Conservation (phyloP, 345 rosid species). For the Hypericum perforatum region DNA sequence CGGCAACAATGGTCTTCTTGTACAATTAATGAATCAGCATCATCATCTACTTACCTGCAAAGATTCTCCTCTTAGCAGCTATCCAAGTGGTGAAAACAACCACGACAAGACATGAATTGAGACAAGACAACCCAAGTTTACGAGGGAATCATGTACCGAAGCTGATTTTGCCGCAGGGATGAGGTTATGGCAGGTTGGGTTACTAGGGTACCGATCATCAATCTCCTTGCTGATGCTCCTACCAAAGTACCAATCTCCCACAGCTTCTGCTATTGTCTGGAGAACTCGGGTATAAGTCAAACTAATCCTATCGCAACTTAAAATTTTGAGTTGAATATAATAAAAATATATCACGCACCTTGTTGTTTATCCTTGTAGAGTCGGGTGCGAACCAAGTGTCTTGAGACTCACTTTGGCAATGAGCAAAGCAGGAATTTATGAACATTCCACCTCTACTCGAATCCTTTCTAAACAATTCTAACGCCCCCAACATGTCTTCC, state of each 20-base stretch:
- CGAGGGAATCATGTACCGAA: slow-evolving; percentile 16
- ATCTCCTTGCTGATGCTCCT: slow-evolving; percentile 45
- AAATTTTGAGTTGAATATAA: no score
- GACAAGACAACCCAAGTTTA: no score
- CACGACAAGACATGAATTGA: no score
- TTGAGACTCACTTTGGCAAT: slow-evolving; percentile 86
- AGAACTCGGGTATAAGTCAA: neutral
- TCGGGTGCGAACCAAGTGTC: slow-evolving; percentile 71
- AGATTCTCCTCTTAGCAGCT: no score
- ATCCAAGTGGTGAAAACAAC: no score
- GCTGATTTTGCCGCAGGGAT: slow-evolving; percentile 20
- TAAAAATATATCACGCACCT: slow-evolving; percentile 29
- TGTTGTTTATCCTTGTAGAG: slow-evolving; percentile 60
- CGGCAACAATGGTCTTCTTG: no score
- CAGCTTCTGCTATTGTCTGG: slow-evolving; percentile 75
- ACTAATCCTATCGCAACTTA: no score
- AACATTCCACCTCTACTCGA: slow-evolving; percentile 64
- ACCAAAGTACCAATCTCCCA: slow-evolving; percentile 87
- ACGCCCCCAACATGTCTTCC: slow-evolving; percentile 53
- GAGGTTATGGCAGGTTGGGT: slow-evolving; percentile 58
- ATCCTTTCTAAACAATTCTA: slow-evolving; percentile 28
- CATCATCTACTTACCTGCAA: no score
- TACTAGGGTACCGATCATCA: slow-evolving; percentile 77
- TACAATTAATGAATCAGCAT: no score
- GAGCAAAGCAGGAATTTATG: slow-evolving; percentile 89